phyloP scores from a whole-genome alignment of 352 stramenopile species.

The Phytophthora macrochlamydospora region DNA sequence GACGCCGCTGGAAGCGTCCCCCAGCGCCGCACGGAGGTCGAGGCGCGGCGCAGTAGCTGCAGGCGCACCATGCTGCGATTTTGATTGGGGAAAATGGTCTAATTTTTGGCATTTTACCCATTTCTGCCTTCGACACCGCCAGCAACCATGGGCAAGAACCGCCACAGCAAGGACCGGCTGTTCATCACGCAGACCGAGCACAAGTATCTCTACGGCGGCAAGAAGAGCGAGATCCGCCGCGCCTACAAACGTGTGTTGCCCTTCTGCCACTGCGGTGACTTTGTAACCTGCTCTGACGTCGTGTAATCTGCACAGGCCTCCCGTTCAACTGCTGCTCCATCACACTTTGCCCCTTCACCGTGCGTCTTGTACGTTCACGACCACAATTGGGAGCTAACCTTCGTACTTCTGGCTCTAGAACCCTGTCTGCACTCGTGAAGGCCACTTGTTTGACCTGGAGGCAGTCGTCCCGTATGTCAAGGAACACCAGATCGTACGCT shows the following conservation, averaged over 20 bases:
- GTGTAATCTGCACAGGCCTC: conserved; percentile 58
- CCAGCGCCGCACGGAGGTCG: conserved; percentile 19
- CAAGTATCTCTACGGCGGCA: conserved; percentile 93
- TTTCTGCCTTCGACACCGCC: not conserved
- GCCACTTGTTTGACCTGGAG: conserved; percentile 97
- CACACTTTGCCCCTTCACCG: conserved; percentile 90
- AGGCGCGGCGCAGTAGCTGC: conserved; percentile 17
- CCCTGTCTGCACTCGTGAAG: conserved; percentile 94
- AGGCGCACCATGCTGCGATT: conserved; percentile 12
- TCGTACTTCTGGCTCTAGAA: conserved; percentile 51
- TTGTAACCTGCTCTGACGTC: not conserved
- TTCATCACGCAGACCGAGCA: conserved; percentile 92
- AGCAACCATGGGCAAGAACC: conserved; percentile 88
- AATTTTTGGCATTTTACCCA: too few relatives aligned
- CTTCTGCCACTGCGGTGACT: not conserved
- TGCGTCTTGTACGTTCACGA: conserved; percentile 16
- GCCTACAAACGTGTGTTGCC: conserved; percentile 71
- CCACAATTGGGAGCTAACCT: not conserved
- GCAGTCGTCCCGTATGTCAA: conserved; percentile 97
- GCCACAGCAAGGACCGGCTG: conserved; percentile 89
- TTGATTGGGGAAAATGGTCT: not conserved
- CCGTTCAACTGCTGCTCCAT: conserved; percentile 99
- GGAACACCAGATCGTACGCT: conserved; percentile 91
- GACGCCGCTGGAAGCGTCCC: not conserved
- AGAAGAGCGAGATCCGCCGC: conserved; percentile 85